A percentile compares a stretch with the other conserved stretches of the same genome.
These are phyloP conservation scores for Acanthamoeba triangularis DNA, from an alignment of 208 protist genomes.

Conservation along the genomic window DNA sequence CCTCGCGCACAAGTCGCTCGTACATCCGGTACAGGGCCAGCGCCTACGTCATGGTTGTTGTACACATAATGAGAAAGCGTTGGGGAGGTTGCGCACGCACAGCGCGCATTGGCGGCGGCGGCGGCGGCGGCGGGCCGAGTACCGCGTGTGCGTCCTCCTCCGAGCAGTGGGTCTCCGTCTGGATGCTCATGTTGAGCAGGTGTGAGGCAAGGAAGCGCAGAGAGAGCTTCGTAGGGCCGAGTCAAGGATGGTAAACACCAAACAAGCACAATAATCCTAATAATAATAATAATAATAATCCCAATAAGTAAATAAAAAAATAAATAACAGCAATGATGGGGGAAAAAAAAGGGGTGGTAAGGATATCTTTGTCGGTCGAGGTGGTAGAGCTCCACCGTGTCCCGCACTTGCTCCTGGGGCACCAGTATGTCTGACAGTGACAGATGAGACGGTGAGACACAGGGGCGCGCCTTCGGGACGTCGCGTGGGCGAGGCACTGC, in stretches of 20 bases:
- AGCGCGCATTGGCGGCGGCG: neutral
- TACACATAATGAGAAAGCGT: neutral
- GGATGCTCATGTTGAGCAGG: slow-evolving; percentile 95
- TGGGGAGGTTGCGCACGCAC: neutral
- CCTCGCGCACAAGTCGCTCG: neutral
- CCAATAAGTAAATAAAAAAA: neutral
- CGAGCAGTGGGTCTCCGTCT: slow-evolving; percentile 97
- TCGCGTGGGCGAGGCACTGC: neutral
- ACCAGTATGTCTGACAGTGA: slow-evolving; percentile 93
- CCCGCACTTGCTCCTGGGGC: slow-evolving; percentile 97
- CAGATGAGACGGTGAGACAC: neutral
- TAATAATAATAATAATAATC: neutral
- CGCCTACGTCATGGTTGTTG: neutral
- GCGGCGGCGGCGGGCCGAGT: neutral
- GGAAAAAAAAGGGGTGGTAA: neutral
- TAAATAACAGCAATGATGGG: neutral
- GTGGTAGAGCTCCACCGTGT: slow-evolving; percentile 97
- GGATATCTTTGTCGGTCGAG: slow-evolving; percentile 88
- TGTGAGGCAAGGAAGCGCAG: slow-evolving; percentile 97
- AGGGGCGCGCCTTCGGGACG: neutral
- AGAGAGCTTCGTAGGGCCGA: slow-evolving; percentile 92
- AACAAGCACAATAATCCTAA: neutral
- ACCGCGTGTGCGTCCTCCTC: slow-evolving; percentile 97
- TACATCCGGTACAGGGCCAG: slow-evolving; percentile 17
- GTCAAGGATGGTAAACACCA: neutral